phyloP scores from a whole-genome alignment of 1,284 basidiomycete genomes.

The Megacollybia platyphylla region DNA sequence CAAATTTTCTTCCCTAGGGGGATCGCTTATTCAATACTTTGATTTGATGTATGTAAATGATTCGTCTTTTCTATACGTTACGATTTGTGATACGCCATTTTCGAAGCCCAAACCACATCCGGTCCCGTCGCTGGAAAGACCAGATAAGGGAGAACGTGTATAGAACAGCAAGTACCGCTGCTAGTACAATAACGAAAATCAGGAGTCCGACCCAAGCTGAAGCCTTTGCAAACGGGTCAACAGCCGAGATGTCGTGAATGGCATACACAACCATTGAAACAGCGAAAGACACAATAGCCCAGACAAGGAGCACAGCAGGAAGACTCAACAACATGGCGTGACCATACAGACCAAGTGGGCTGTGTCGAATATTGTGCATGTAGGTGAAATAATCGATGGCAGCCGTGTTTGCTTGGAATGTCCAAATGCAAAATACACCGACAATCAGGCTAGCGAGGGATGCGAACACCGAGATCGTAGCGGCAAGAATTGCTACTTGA shows the following conservation, averaged over 20 bases:
- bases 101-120: constrained; percentile 8
- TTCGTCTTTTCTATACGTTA: not conserved
- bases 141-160: constrained; percentile 37
- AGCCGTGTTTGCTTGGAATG: constrained; percentile 33
- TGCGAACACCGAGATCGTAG: constrained; percentile 32
- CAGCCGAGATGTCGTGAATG: constrained; percentile 18
- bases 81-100: not conserved
- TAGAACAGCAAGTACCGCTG: constrained; percentile 22
- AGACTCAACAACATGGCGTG: constrained; percentile 40
- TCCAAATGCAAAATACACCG: constrained; percentile 44
- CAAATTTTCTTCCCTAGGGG: constrained; percentile 26
- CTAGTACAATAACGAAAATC: constrained; percentile 22
- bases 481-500: constrained; percentile 22
- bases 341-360: constrained; percentile 28
- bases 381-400: constrained; percentile 37
- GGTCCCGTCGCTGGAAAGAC: constrained; percentile 19
- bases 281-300: constrained; percentile 37
- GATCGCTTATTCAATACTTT: constrained; percentile 56
- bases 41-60: not conserved
- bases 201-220: constrained; percentile 27
- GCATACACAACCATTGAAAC: constrained; percentile 29
- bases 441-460: constrained; percentile 40
- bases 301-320: constrained; percentile 39
- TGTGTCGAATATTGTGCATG: constrained; percentile 34
- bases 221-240: constrained; percentile 10